These are phyloP conservation scores for Yamadazyma dushanensis DNA, from an alignment of 1,139 yeast species.

Conservation along the genomic window DNA sequence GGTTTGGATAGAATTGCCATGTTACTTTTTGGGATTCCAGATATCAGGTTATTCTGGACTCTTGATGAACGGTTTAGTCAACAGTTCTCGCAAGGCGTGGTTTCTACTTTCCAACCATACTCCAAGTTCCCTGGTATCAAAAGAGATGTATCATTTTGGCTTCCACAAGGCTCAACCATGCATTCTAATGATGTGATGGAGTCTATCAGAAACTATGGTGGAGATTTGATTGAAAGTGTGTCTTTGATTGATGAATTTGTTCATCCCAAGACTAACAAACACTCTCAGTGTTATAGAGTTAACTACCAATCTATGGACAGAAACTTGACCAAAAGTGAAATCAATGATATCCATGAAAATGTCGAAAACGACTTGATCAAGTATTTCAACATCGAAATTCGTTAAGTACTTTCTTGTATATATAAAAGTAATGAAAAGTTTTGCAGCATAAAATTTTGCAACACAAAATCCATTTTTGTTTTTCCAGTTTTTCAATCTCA, in stretches of 20 bases:
- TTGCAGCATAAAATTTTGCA: too few relatives aligned
- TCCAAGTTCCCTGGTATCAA: constrained; percentile 87
- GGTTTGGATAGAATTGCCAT: constrained; percentile 96
- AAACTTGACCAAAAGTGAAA: constrained; percentile 77
- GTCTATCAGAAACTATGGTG: constrained; percentile 78
- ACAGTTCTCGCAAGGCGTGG: constrained; percentile 68
- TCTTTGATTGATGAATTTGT: constrained; percentile 74
- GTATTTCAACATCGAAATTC: constrained; percentile 59
- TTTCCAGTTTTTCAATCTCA: too few relatives aligned
- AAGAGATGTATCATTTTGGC: constrained; percentile 93
- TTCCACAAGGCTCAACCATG: constrained; percentile 48
- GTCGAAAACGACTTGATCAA: constrained; percentile 58
- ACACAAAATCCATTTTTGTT: too few relatives aligned
- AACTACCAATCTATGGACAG: constrained; percentile 96
- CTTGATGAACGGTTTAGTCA: constrained; percentile 70
- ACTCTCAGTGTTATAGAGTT: constrained; percentile 83
- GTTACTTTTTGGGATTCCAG: constrained; percentile 93
- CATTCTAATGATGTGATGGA: constrained; percentile 96
- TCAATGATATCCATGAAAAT: constrained; percentile 65
- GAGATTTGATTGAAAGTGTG: constrained; percentile 88
- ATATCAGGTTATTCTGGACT: constrained; percentile 92
- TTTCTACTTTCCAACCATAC: constrained; percentile 79
- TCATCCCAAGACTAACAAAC: constrained; percentile 78
- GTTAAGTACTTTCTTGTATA: constrained; percentile 31
- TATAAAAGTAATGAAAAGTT: neutral